Conservation (phyloP, 106 monocot species). For the Dioscorea alata region DNA sequence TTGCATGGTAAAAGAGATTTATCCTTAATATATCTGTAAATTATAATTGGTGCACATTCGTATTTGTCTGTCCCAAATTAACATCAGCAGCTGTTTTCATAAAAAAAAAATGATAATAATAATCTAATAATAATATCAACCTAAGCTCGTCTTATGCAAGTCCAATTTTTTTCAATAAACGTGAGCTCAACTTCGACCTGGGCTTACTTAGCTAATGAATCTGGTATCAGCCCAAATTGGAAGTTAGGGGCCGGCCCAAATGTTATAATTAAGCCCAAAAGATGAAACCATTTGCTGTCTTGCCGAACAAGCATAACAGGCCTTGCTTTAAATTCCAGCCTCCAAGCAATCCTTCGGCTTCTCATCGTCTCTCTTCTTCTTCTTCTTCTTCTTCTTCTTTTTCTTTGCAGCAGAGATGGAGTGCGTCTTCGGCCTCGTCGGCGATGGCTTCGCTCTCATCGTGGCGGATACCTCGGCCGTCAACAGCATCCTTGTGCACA, state of each 20-base stretch:
- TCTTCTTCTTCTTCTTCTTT: background rate
- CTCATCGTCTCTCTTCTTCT: background rate
- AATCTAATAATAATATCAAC: no score
- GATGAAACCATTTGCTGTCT: background rate
- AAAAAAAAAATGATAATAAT: no score
- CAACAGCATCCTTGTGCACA: conserved; percentile 83
- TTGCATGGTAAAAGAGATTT: no score
- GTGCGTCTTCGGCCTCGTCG: conserved; percentile 85
- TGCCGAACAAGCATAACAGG: background rate
- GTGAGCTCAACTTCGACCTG: background rate
- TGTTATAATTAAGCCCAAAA: background rate
- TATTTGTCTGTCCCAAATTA: no score
- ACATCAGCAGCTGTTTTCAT: no score
- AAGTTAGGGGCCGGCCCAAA: background rate
- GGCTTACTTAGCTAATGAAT: background rate
- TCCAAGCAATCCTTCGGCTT: background rate
- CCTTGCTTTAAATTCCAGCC: background rate
- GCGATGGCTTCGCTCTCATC: conserved; percentile 40
- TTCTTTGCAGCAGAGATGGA: conserved; percentile 35
- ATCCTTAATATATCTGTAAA: no score
- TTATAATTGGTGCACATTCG: no score
- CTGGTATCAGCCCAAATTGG: no score
- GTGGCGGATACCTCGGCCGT: conserved; percentile 64
- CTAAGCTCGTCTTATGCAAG: background rate
- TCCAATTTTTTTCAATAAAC: no score